Base-by-base conservation (phyloP, 805 yeast genomes). In the Candida endomychidarum region DNA sequence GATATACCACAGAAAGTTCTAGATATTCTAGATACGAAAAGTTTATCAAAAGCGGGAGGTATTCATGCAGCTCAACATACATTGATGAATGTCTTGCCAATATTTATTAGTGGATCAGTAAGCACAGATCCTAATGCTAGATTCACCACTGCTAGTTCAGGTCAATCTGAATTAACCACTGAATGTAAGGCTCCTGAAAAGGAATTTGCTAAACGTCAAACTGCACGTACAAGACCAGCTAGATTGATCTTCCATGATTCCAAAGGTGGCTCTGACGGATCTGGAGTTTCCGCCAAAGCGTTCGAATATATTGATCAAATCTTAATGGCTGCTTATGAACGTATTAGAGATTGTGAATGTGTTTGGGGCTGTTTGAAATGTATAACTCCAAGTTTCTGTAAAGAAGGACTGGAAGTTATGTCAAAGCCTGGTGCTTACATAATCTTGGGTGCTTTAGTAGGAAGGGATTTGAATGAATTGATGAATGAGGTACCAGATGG, bases 121-220 rank as follows among this genome's bases (percentile, higher is more conserved):
- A 84, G 81, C 48, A 57, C 67, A 6, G 53, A 59, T 26, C 65
- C 68, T 0, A 60, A 63, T 38, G 60, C 55, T 8, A 50, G 59
- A 21, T 62, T 56, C 38, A 42, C 41, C 12, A 38, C 37, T 14
- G 57, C 66, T 1, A 56, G 41, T 26, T 46, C 63, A 2, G 70
- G 68, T 0, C 67, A 63, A 29, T 49, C 69, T 2, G 99, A 93
- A 51, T 73, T 93, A 10, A 77, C 77, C 32, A 87, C 98, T 0
- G 99, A 93, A 60, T 93, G 99, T 61, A 93, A 93, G 54, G 97
- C 98, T 0, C 97, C 99, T 0, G 96, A 89, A 49, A 93, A 93
- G 53, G 99, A 93, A 56, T 86, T 91, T 70, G 86, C 96, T 1
- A 73, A 74, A 35, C 63, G 88, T 20, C 85, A 85, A 53, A 75